These are phyloP conservation scores for Boletellus ananas DNA, from an alignment of 768 basidiomycete genomes.

Conservation along the genomic window DNA sequence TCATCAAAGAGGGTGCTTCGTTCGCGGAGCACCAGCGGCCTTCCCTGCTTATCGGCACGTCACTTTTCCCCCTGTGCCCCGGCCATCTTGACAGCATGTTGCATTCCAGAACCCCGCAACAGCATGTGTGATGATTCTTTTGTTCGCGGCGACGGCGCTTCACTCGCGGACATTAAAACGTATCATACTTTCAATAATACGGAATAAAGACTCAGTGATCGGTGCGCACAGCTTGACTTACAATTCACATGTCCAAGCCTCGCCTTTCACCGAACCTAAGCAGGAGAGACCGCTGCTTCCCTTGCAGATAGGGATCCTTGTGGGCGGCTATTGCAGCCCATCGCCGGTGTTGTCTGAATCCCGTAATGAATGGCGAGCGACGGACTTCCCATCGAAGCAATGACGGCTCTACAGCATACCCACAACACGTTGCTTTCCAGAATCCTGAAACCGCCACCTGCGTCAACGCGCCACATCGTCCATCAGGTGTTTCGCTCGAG, in stretches of 20 bases:
- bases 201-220: no score
- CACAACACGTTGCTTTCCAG: background rate
- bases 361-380: background rate
- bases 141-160: no score
- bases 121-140: background rate
- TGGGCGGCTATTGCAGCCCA: background rate
- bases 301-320: no score
- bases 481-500: background rate
- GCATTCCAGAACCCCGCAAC: background rate
- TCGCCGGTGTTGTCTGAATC: background rate
- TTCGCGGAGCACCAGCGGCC: no score
- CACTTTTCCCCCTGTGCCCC: no score
- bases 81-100: background rate
- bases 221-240: no score
- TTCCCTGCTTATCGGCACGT: background rate
- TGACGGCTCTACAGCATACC: background rate
- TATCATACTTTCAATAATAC: no score
- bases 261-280: no score
- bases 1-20: no score
- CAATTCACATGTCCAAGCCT: no score
- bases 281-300: no score
- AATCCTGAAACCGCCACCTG: background rate
- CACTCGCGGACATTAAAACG: no score
- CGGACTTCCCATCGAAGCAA: background rate
- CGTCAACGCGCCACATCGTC: background rate